Base-by-base conservation (phyloP, 2,329 filamentous ascomycete genomes). In the Arthroderma uncinatum region DNA sequence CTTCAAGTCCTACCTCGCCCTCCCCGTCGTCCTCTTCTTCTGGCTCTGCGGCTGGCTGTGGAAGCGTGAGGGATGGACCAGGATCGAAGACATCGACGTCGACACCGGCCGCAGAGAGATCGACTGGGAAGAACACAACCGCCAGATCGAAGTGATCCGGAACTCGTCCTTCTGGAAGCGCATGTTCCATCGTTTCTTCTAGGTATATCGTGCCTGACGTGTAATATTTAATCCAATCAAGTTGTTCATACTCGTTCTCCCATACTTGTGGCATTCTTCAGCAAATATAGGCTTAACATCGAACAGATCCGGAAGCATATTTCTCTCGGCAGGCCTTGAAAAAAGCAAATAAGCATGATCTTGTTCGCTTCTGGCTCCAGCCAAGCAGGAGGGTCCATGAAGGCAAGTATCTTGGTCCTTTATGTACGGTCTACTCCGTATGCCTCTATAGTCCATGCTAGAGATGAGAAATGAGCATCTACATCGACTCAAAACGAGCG, bases 21-120 rank as follows among this genome's bases (percentile, higher is more conserved):
- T 63, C 5, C 67, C 67, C 2, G 56, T 69, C 28, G 66, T 69
- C n/a, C 21, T 66, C 2, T 36, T 66, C 53, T 83, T 83, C 68
- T 83, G 79, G 77, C 50, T 74, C 47, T 65, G 67, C 48, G 81
- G 83, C 6, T 86, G 79, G 66, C 12, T 81, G 60, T 87, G 83
- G 84, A 87, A 87, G 76, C 74, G 80, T 42, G 69, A 74, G 25
- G 78, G 79, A n/a, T 86, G 81, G 80, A 73, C 84, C 56, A 76
- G 67, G 21, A 67, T 80, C 1, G 70, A 74, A 25, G 71, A 86
- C 62, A 86, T 88, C 58, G 84, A 87, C 62, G 77, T 87, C 56
- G 83, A 87, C 65, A 78, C 77, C 25, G 84, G 83, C 60, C 79
- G 83, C 39, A 77, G 83, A 58, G 78, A 82, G 69, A 76, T 85